Evolutionary conservation across 2,329 filamentous ascomycete genomes (phyloP).

Genomic region (Zopfia rhizophila): DNA sequence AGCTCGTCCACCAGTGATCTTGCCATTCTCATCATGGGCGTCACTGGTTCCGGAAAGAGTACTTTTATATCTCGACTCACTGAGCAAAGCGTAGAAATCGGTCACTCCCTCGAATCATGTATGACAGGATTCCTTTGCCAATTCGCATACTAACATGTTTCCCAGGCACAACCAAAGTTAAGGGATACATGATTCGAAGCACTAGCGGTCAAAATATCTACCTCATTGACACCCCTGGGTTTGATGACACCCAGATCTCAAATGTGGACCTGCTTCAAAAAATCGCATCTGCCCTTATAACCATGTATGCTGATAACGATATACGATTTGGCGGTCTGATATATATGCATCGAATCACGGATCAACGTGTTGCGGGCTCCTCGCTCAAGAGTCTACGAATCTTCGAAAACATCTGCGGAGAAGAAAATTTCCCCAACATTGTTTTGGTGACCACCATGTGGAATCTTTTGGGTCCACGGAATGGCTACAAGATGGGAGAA

Average conservation of each 20-base stretch:
- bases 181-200: too few species aligned
- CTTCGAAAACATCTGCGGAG: conserved; percentile 57
- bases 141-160: background rate
- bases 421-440: conserved; percentile 52
- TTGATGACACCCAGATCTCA: conserved; percentile 26
- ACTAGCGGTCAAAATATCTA: too few species aligned
- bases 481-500: too few species aligned
- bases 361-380: conserved; percentile 53
- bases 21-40: conserved; percentile 7
- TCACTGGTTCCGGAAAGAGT: conserved; percentile 7
- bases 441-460: conserved; percentile 55
- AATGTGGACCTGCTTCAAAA: too few species aligned
- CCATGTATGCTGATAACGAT: too few species aligned
- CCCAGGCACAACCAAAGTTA: too few species aligned
- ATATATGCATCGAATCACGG: conserved; percentile 57
- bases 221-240: conserved; percentile 25
- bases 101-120: conserved; percentile 42
- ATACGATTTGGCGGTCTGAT: too few species aligned
- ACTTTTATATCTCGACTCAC: conserved; percentile 10
- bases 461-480: too few species aligned
- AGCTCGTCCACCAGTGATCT: too few species aligned
- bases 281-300: too few species aligned
- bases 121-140: too few species aligned
- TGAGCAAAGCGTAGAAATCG: conserved; percentile 27
- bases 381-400: conserved; percentile 54